Conservation (phyloP, 129 eudicot species). For the Tanacetum coccineum region DNA sequence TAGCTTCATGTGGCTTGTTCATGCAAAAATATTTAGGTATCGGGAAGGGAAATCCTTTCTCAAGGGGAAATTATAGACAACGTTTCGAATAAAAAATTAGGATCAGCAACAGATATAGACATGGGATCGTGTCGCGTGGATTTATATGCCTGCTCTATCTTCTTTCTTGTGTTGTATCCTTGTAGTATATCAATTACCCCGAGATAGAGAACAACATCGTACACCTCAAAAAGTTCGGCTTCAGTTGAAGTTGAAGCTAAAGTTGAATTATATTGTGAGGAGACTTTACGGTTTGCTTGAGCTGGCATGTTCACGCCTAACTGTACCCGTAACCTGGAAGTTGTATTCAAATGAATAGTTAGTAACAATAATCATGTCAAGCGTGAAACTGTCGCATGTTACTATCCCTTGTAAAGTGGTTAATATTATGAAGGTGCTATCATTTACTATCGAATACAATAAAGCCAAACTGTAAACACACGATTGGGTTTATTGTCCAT, state of each 20-base stretch:
- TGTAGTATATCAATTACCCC: constrained; percentile 73
- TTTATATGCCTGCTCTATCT: constrained; percentile 59
- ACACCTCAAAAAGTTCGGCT: constrained; percentile 69
- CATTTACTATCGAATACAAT: too few relatives aligned
- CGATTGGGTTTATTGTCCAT: too few relatives aligned
- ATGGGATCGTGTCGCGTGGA: constrained; percentile 54
- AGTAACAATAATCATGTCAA: neutral
- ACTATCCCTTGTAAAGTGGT: neutral
- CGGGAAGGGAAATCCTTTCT: constrained; percentile 47
- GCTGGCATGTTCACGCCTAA: constrained; percentile 91
- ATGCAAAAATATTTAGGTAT: constrained; percentile 19
- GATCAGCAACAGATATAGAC: constrained; percentile 57
- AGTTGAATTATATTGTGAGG: constrained; percentile 27
- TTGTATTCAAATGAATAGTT: neutral
- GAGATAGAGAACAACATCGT: constrained; percentile 70
- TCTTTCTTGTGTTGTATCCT: constrained; percentile 66
- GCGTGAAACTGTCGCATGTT: neutral
- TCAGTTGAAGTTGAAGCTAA: constrained; percentile 43
- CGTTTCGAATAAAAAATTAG: constrained; percentile 61
- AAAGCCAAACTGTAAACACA: too few relatives aligned
- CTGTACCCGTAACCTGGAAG: constrained; percentile 67
- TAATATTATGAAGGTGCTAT: too few relatives aligned
- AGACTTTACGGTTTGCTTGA: constrained; percentile 58
- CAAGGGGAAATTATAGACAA: constrained; percentile 48
- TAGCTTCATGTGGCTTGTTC: too few relatives aligned